A percentile compares a stretch with the other conserved stretches of the same genome.
Evolutionary conservation across 768 basidiomycete genomes (phyloP).

Genomic region (Symmetrospora coprosmae): DNA sequence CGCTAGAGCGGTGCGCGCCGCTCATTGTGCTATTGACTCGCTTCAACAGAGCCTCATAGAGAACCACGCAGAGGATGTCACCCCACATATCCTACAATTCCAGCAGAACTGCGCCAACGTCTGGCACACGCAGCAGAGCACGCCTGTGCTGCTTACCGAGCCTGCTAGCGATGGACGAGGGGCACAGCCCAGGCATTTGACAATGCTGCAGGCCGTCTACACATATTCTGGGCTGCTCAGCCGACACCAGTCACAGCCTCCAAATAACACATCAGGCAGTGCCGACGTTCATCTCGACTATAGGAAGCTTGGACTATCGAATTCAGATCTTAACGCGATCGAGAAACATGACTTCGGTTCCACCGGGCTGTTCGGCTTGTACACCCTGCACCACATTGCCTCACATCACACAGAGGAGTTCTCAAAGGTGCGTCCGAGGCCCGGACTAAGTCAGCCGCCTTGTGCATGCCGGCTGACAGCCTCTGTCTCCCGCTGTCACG

Average conservation of each 20-base stretch:
- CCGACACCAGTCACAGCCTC: no score
- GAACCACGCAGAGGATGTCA: not conserved
- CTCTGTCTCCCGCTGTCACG: no score
- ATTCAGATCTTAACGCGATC: not conserved
- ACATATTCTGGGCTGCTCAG: not conserved
- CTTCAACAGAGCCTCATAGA: conserved; percentile 15
- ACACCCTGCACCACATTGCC: not conserved
- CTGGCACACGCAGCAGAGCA: conserved; percentile 35
- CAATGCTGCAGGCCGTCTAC: not conserved
- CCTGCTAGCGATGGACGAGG: no score
- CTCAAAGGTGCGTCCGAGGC: not conserved
- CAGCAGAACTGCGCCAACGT: conserved; percentile 42
- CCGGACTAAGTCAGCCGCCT: not conserved
- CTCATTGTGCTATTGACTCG: not conserved
- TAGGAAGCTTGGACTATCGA: not conserved
- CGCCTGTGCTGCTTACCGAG: no score
- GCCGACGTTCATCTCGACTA: not conserved
- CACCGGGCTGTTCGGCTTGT: conserved; percentile 11
- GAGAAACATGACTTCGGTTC: not conserved
- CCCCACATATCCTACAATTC: conserved; percentile 17
- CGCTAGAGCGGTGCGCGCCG: no score
- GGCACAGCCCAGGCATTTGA: not conserved
- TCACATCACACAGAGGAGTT: not conserved
- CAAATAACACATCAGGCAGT: no score
- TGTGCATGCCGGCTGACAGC: not conserved